phyloP scores from a whole-genome alignment of 495 filamentous ascomycete genomes.

The Aspergillus nanangensis region DNA sequence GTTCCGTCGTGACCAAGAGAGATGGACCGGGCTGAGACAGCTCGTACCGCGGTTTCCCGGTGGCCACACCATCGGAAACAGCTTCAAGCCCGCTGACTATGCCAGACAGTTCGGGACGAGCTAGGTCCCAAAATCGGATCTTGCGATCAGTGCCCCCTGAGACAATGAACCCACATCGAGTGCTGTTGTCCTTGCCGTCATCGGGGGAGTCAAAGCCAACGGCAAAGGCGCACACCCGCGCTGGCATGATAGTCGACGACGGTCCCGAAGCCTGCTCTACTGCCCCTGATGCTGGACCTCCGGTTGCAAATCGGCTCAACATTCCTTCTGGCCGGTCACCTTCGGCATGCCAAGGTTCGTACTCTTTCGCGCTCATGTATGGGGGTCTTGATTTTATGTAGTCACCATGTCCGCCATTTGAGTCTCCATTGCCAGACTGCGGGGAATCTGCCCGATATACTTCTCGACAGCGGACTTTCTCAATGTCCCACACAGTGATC shows the following conservation, averaged over 20 bases:
- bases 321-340: slow-evolving; percentile 85
- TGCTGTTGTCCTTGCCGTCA: slow-evolving; percentile 37
- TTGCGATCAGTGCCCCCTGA: slow-evolving; percentile 87
- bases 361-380: slow-evolving; percentile 56
- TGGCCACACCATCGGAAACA: slow-evolving; percentile 49
- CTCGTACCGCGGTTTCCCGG: slow-evolving; percentile 63
- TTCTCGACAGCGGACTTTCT: slow-evolving; percentile 84
- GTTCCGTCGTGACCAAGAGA: slow-evolving; percentile 69
- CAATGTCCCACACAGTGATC: slow-evolving; percentile 92
- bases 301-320: slow-evolving; percentile 79
- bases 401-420: too few relatives aligned
- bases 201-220: slow-evolving; percentile 47
- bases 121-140: slow-evolving; percentile 88
- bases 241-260: slow-evolving; percentile 9
- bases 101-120: slow-evolving; percentile 63
- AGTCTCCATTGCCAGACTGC: slow-evolving; percentile 8
- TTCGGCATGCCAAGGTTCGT: slow-evolving; percentile 86
- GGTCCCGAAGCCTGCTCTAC: slow-evolving; percentile 46
- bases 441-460: slow-evolving; percentile 64
- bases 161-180: slow-evolving; percentile 63
- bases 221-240: slow-evolving; percentile 46
- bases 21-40: slow-evolving; percentile 62
- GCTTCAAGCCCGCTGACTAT: slow-evolving; percentile 74
- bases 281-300: slow-evolving; percentile 24
- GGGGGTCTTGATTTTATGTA: slow-evolving; percentile 1